These are phyloP conservation scores for Chlorophyllum brunneum DNA, from an alignment of 768 basidiomycete species.

Conservation along the genomic window DNA sequence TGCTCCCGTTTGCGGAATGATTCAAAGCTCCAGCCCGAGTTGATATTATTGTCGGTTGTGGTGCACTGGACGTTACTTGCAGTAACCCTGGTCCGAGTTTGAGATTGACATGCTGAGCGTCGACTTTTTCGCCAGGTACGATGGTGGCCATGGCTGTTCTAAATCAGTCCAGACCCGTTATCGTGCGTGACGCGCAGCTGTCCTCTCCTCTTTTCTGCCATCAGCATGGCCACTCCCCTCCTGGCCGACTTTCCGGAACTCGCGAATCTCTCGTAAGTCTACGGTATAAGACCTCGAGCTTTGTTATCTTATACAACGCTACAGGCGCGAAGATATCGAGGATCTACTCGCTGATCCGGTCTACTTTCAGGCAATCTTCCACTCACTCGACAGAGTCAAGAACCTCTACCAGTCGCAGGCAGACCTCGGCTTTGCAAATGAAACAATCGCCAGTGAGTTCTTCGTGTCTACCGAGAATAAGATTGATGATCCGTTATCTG, in stretches of 20 bases:
- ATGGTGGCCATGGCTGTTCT: constrained; percentile 40
- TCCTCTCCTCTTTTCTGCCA: constrained; percentile 9
- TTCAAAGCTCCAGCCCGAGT: constrained; percentile 70
- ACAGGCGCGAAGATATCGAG: constrained; percentile 85
- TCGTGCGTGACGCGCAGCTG: constrained; percentile 7
- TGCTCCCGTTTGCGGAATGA: constrained; percentile 67
- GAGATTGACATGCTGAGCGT: constrained; percentile 72
- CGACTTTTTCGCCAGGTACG: constrained; percentile 78
- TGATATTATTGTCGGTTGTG: constrained; percentile 39
- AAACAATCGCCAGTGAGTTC: constrained; percentile 77
- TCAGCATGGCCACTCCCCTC: constrained; percentile 40
- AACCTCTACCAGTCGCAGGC: constrained; percentile 71
- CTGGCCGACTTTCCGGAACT: constrained; percentile 71
- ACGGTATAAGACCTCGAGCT: no score
- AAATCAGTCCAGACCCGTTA: constrained; percentile 19
- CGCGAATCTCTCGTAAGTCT: constrained; percentile 66
- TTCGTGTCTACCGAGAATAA: background rate
- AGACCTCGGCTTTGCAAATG: constrained; percentile 80
- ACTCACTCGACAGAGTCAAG: constrained; percentile 72
- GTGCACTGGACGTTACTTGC: constrained; percentile 33
- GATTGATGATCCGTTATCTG: constrained; percentile 11
- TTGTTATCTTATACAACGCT: background rate
- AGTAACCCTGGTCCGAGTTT: constrained; percentile 84
- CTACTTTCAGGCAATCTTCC: constrained; percentile 87
- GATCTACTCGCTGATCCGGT: constrained; percentile 76